phyloP scores from a whole-genome alignment of 2,329 filamentous ascomycete species.

The Colletotrichum navitas region DNA sequence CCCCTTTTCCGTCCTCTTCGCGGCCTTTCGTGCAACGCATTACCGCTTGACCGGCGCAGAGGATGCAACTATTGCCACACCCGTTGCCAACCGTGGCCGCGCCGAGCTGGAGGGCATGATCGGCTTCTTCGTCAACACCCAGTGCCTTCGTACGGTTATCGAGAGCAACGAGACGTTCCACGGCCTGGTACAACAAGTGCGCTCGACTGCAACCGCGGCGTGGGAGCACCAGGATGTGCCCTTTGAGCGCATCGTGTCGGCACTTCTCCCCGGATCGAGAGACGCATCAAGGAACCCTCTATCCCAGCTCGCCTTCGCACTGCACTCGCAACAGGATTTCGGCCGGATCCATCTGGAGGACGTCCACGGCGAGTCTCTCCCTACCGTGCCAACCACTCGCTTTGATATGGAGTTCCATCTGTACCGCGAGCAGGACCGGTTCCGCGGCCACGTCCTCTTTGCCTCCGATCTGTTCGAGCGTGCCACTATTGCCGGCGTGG shows the following conservation, averaged over 20 bases:
- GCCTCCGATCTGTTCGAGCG: constrained; percentile 5
- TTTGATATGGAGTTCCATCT: constrained; percentile 15
- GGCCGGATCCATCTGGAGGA: constrained; percentile 1
- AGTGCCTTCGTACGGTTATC: constrained; percentile 3
- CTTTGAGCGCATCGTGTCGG: constrained; percentile 12
- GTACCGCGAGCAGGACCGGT: neutral
- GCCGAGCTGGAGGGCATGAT: constrained; percentile 7
- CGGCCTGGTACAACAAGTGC: neutral
- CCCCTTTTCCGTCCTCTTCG: constrained; percentile 10
- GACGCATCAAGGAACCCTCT: constrained; percentile 9
- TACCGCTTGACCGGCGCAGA: constrained; percentile 10
- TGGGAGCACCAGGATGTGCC: constrained; percentile 19
- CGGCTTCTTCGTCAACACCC: constrained; percentile 17
- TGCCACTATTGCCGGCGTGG: neutral
- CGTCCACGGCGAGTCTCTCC: constrained; percentile 1
- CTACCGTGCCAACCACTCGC: neutral
- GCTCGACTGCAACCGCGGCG: neutral
- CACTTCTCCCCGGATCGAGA: neutral
- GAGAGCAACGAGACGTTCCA: constrained; percentile 3
- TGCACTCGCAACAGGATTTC: constrained; percentile 12
- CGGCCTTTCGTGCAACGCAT: constrained; percentile 9
- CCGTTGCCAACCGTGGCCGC: neutral
- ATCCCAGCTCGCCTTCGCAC: constrained; percentile 5
- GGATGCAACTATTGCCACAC: constrained; percentile 2
- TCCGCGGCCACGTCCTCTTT: constrained; percentile 8